Evolutionary conservation across 2,329 filamentous ascomycete species (phyloP).

Genomic region (Fusarium protoensiforme): DNA sequence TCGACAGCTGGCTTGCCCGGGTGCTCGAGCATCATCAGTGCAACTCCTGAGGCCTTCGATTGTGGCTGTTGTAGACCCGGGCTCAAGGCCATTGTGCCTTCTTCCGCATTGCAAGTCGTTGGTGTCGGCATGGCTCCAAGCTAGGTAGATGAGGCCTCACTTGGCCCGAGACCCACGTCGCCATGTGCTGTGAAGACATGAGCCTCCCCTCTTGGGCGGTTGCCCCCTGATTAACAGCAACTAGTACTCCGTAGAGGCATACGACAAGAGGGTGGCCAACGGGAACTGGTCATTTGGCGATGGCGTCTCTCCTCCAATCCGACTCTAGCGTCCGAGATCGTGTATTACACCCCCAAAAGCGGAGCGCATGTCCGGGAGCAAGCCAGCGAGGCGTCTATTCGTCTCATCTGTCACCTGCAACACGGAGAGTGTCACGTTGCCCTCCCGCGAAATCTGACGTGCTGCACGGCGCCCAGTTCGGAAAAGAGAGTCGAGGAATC

Average conservation of each 20-base stretch:
- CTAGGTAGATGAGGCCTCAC: slow-evolving; percentile 2
- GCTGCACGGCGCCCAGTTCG: slow-evolving; percentile 12
- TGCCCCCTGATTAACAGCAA: background rate
- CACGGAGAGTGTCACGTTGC: slow-evolving; percentile 6
- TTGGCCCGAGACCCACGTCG: background rate
- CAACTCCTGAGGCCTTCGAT: background rate
- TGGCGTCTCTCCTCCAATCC: background rate
- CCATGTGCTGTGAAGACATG: background rate
- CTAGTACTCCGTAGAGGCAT: background rate
- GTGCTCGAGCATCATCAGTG: background rate
- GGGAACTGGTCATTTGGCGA: background rate
- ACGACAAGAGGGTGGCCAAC: background rate
- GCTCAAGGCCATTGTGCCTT: background rate
- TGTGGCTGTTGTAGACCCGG: background rate
- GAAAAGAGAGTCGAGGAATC: slow-evolving; percentile 3
- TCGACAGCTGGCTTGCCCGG: background rate
- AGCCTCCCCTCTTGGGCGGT: background rate
- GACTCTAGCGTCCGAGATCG: background rate
- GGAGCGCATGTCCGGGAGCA: slow-evolving; percentile 3
- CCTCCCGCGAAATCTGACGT: background rate
- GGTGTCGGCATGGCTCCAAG: background rate
- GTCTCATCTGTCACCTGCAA: background rate
- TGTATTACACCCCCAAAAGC: slow-evolving; percentile 1
- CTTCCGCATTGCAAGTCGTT: background rate
- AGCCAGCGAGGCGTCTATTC: slow-evolving; percentile 6